Evolutionary conservation across 305 asterid species (phyloP), one percentile per base, ranked within the genome.

Genomic region (Ruellia speciosa): DNA sequence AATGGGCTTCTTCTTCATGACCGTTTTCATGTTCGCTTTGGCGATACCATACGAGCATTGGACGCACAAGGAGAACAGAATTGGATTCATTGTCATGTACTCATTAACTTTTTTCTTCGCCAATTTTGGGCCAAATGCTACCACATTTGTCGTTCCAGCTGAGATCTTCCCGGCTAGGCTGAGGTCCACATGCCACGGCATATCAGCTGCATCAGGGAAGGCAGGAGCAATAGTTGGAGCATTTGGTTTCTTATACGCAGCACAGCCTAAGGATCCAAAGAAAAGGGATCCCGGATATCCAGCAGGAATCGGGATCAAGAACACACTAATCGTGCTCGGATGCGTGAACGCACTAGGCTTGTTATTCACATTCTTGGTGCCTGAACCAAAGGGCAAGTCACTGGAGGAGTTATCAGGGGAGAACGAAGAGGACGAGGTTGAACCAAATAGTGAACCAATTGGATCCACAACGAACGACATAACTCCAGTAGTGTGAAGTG

Each of bases 1-100:
- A 2, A 47, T 47, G 52, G 52, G 52, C 0, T 47, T 47, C 52
- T 47, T 47, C 19, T 47, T 47, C 52, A 47, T 47, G 52, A 47
- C 52, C 18, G 52, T 47, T 1, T 47, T 47, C 19, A 47, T 47
- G 51, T 47, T 47, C 14, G 52, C 52, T 3, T 19, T 47, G 0
- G 52, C 52, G 6, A 47, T 47, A 3, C 52, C 52, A 3, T 47
- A 47, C 19, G 20, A n/a, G n/a, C 52, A 47, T 16, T 47, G 52
- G 52, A 47, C 52, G 14, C 52, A 47, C 6, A 47, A 16, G 9
- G 52, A 47, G 2, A 47, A 47, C 10, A 14, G 52, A 16, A 16
- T 47, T 9, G 52, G 52, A 9, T 47, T 47, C 52, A 16, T 47
- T 3, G 11, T 47, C 20, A 47, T 47, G 52, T 47, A 47, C 52